Evolutionary conservation across 768 basidiomycete species (phyloP).

Genomic region (Boletales sp.): DNA sequence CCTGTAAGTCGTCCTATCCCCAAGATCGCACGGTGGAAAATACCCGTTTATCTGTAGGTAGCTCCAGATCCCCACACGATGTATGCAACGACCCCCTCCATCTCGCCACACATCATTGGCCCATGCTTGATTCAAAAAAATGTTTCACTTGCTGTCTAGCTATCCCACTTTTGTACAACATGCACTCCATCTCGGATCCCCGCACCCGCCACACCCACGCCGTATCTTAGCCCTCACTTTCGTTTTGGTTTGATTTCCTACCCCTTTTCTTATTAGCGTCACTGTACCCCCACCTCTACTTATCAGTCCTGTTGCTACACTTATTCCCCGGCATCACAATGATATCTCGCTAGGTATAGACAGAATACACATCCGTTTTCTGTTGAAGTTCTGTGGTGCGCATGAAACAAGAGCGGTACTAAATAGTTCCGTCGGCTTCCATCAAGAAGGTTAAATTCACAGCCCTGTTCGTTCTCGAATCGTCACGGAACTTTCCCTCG

Average conservation of each 20-base stretch:
- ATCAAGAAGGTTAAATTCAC: no score
- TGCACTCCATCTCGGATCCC: slow-evolving; percentile 18
- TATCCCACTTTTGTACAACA: slow-evolving; percentile 24
- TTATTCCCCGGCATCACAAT: slow-evolving; percentile 27
- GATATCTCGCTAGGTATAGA: slow-evolving; percentile 30
- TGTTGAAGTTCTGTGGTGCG: slow-evolving; percentile 10
- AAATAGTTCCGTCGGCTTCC: no score
- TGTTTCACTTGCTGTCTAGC: slow-evolving; percentile 12
- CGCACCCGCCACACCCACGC: slow-evolving; percentile 9
- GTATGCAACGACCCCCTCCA: not conserved
- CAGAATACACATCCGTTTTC: slow-evolving; percentile 16
- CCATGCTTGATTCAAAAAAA: slow-evolving; percentile 11
- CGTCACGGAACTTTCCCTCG: slow-evolving; percentile 3
- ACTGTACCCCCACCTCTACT: slow-evolving; percentile 25
- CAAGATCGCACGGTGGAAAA: slow-evolving; percentile 48
- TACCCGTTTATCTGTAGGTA: slow-evolving; percentile 28
- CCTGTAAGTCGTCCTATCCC: slow-evolving; percentile 37
- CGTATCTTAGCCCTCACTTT: slow-evolving; percentile 19
- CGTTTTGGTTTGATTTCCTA: slow-evolving; percentile 16
- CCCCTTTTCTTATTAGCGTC: slow-evolving; percentile 27
- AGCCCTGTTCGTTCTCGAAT: no score
- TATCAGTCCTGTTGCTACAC: slow-evolving; percentile 29
- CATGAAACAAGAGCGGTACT: no score
- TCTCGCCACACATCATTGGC: not conserved
- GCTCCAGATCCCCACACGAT: slow-evolving; percentile 2